Conservation (phyloP, 225 moss, liverwort and hornwort genomes). For the Physcomitrellopsis africana region DNA sequence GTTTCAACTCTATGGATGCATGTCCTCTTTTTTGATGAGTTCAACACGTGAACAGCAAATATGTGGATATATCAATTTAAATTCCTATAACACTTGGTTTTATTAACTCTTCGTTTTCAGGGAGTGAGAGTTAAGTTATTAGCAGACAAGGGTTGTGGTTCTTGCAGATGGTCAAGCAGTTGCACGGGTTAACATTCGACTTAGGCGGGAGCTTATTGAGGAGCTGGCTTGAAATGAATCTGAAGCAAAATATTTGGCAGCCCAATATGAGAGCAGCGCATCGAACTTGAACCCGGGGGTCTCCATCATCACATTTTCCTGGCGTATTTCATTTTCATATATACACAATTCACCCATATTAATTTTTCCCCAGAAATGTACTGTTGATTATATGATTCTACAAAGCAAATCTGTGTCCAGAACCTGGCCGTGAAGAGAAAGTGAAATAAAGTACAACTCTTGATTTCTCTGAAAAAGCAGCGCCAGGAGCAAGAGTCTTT, state of each 20-base stretch:
- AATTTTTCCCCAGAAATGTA: too few relatives aligned
- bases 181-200: slow-evolving; percentile 85
- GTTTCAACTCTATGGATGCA: slow-evolving; percentile 2
- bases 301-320: too few relatives aligned
- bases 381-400: too few relatives aligned
- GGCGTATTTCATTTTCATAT: too few relatives aligned
- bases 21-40: not conserved
- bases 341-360: too few relatives aligned
- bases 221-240: slow-evolving; percentile 73
- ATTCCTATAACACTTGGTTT: not conserved
- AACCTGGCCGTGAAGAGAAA: too few relatives aligned
- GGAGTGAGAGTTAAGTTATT: not conserved
- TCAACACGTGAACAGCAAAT: not conserved
- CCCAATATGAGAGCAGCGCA: slow-evolving; percentile 22
- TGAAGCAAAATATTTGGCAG: slow-evolving; percentile 76
- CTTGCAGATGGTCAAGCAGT: slow-evolving; percentile 74
- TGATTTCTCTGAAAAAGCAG: too few relatives aligned
- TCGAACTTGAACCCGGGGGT: too few relatives aligned
- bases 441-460: too few relatives aligned
- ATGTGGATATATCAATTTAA: slow-evolving; percentile 12
- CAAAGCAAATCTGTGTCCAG: too few relatives aligned
- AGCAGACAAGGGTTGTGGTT: not conserved
- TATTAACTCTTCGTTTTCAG: not conserved
- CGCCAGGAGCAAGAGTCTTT: too few relatives aligned
- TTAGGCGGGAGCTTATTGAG: slow-evolving; percentile 76